Base-by-base conservation (phyloP, 306 rosid species). In the Prunus padus region DNA sequence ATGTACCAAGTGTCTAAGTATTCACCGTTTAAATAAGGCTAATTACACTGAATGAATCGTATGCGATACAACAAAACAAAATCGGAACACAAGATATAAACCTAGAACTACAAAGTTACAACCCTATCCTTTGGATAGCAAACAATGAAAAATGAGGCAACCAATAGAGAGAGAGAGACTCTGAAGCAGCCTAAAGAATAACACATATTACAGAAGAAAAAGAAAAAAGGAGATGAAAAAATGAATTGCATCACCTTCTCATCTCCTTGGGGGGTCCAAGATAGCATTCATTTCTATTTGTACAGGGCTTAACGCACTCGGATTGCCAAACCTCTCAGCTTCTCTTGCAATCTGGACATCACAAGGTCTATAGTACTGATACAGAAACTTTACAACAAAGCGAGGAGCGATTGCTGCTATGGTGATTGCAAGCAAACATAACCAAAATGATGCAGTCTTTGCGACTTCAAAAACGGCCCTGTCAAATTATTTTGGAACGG, bases 291-390 rank as follows among this genome's bases (percentile, higher is more conserved):
- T 91, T 87, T 94, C 98, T 78, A 89, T 81, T 65, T 92, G 91
- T 79, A 78, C 91, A 75, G 65, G 80, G 82, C 80, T 90, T 60
- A 72, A 52, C 42, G 65, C 71, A 65, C 90, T 84, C 37, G 68
- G 78, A 76, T 81, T 74, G 51, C 71, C 85, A 31, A 77, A 15
- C 73, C 79, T 92, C 81, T 92, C 98, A 30, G 82, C 86, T 87
- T 90, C 97, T 76, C 95, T 87, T 45, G 95, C 92, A 55, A 94
- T 92, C 63, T 87, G 98, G 76, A 94, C 87, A 74, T 94, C 97
- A 59, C 76, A 73, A 4, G 97, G 97, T 45, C 76, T 67, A 63
- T 84, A 92, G 62, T 80, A 85, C 67, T 92, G 91, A 69, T 73
- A 80, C 16, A 91, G 46, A 63, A 45, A 87, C 45, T 94, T 94